Percentiles rank a stretch among this genome's conserved stretches.
Conservation (phyloP, 257 asterid genomes). For the Scutellaria baicalensis region DNA sequence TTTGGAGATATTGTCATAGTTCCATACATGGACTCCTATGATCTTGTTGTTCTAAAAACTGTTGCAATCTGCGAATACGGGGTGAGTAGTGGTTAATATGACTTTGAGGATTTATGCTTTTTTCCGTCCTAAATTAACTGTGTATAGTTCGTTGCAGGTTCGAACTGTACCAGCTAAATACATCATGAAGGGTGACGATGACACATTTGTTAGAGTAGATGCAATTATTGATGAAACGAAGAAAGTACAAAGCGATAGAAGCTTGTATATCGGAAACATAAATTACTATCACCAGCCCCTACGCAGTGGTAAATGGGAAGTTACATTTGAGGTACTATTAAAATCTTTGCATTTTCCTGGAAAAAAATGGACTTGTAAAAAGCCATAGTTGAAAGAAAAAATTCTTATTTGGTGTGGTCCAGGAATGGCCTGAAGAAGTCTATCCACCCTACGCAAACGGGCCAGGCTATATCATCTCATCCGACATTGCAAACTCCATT, state of each 20-base stretch:
- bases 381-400: too few relatives aligned
- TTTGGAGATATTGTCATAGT: constrained; percentile 81
- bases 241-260: constrained; percentile 29
- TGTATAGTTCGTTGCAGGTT: constrained; percentile 33
- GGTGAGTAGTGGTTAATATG: constrained; percentile 40
- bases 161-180: constrained; percentile 48
- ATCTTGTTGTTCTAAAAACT: constrained; percentile 83
- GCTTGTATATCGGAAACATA: constrained; percentile 76
- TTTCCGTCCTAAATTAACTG: not conserved
- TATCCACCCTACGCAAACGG: constrained; percentile 96
- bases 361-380: too few relatives aligned
- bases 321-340: constrained; percentile 54
- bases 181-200: constrained; percentile 92
- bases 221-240: constrained; percentile 52
- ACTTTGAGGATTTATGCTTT: not conserved
- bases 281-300: constrained; percentile 71
- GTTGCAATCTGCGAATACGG: constrained; percentile 87
- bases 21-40: constrained; percentile 84
- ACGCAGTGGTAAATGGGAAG: constrained; percentile 93
- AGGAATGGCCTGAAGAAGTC: constrained; percentile 94
- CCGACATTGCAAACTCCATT: constrained; percentile 63
- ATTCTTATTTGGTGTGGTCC: not conserved
- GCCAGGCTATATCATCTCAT: constrained; percentile 83
- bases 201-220: constrained; percentile 78
- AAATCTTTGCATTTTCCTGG: not conserved